phyloP scores from a whole-genome alignment of 495 filamentous ascomycete species.

The Annulohypoxylon moriforme region DNA sequence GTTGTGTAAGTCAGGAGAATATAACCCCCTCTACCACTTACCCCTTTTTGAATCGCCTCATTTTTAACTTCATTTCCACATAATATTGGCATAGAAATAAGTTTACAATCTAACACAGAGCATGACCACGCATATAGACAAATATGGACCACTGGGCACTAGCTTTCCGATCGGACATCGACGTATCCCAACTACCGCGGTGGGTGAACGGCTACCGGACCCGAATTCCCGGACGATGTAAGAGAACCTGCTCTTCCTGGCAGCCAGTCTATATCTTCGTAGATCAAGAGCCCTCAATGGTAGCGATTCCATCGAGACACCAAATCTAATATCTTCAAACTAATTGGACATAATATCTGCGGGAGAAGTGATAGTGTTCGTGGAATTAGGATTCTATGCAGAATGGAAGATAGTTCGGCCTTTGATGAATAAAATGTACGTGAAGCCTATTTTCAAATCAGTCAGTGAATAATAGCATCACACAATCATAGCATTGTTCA shows the following conservation, averaged over 20 bases:
- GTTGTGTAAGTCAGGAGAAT: constrained; percentile 35
- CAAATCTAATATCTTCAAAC: no score
- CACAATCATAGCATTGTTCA: not conserved
- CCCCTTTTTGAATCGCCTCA: not conserved
- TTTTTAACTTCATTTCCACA: not conserved
- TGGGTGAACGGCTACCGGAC: constrained; percentile 29
- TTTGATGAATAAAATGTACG: no score
- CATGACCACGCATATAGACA: not conserved
- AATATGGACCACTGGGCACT: constrained; percentile 35
- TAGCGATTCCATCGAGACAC: not conserved
- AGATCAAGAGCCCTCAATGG: not conserved
- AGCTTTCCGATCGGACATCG: constrained; percentile 25
- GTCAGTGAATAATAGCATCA: not conserved
- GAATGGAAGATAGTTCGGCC: no score
- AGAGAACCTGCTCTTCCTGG: not conserved
- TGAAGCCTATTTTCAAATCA: no score
- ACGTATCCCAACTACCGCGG: constrained; percentile 26
- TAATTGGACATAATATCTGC: no score
- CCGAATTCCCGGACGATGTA: constrained; percentile 21
- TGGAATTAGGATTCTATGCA: no score
- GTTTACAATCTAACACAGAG: not conserved
- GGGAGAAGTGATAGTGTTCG: no score
- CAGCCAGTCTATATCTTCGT: constrained; percentile 4
- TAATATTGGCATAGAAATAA: not conserved
- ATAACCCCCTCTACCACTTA: not conserved